Conservation (phyloP, 1,284 basidiomycete genomes). For the Sanghuangporus sanghuang region DNA sequence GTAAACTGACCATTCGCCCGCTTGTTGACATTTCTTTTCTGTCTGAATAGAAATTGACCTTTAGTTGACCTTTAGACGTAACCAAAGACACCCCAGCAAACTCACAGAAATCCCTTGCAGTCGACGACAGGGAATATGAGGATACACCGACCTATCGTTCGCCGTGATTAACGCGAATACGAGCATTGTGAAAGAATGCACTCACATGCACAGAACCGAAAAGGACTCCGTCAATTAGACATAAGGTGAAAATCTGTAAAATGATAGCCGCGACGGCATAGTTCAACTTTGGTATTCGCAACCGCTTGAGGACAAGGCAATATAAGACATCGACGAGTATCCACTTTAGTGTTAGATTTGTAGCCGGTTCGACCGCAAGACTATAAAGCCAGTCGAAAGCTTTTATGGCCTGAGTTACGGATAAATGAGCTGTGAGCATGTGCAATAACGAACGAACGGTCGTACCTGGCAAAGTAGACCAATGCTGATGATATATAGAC, state of each 20-base stretch:
- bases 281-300: conserved; percentile 75
- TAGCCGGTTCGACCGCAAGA: conserved; percentile 37
- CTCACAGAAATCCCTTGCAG: conserved; percentile 14
- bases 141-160: conserved; percentile 28
- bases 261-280: conserved; percentile 59
- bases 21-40: conserved; percentile 34
- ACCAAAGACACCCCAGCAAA: not conserved
- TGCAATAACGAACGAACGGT: conserved; percentile 8
- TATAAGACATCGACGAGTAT: conserved; percentile 60
- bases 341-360: conserved; percentile 58
- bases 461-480: conserved; percentile 41
- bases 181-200: conserved; percentile 18
- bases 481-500: conserved; percentile 39
- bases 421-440: not conserved
- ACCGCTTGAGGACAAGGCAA: conserved; percentile 51
- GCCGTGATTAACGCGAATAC: conserved; percentile 3
- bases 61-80: not conserved
- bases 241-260: conserved; percentile 53
- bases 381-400: conserved; percentile 53
- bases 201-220: conserved; percentile 55
- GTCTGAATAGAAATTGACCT: not conserved
- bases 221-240: conserved; percentile 60
- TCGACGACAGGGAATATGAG: conserved; percentile 13
- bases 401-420: conserved; percentile 52
- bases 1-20: conserved; percentile 43